Evolutionary conservation across 345 rosid species (phyloP).

Genomic region (Eucalyptus coolabah): DNA sequence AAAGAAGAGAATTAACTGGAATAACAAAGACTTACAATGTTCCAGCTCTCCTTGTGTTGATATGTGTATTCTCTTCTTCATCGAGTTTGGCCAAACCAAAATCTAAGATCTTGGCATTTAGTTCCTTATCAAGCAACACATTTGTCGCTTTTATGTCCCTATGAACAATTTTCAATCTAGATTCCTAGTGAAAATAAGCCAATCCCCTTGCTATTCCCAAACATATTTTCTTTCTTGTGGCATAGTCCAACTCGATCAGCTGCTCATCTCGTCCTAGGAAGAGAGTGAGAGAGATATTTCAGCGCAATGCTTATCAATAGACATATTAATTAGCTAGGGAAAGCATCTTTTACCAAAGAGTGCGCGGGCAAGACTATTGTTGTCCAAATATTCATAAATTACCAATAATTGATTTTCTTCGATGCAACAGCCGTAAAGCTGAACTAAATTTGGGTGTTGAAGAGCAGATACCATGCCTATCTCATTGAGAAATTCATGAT

Average conservation of each 20-base stretch:
- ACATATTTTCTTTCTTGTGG: slow-evolving; percentile 38
- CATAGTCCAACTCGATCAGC: slow-evolving; percentile 29
- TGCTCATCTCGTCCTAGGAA: slow-evolving; percentile 22
- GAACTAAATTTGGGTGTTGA: slow-evolving; percentile 52
- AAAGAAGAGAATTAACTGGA: not conserved
- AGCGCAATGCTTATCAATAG: not conserved
- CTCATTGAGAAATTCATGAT: slow-evolving; percentile 48
- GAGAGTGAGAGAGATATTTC: not conserved
- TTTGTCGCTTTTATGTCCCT: slow-evolving; percentile 61
- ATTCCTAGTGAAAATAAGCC: slow-evolving; percentile 39
- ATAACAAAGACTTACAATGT: slow-evolving; percentile 28
- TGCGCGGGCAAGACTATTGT: slow-evolving; percentile 46
- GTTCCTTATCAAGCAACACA: slow-evolving; percentile 46
- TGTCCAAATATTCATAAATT: slow-evolving; percentile 52
- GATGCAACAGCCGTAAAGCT: slow-evolving; percentile 43
- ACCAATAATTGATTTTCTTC: slow-evolving; percentile 50
- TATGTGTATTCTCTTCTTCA: slow-evolving; percentile 63
- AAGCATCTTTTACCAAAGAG: slow-evolving; percentile 24
- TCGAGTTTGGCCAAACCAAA: slow-evolving; percentile 65
- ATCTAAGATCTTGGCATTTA: slow-evolving; percentile 57
- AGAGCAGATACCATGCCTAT: slow-evolving; percentile 56
- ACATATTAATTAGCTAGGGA: not conserved
- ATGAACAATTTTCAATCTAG: slow-evolving; percentile 58
- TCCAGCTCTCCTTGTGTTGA: slow-evolving; percentile 59
- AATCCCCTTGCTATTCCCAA: slow-evolving; percentile 41